phyloP scores from a whole-genome alignment of 805 yeast species.

The Suhomyces canberraensis region DNA sequence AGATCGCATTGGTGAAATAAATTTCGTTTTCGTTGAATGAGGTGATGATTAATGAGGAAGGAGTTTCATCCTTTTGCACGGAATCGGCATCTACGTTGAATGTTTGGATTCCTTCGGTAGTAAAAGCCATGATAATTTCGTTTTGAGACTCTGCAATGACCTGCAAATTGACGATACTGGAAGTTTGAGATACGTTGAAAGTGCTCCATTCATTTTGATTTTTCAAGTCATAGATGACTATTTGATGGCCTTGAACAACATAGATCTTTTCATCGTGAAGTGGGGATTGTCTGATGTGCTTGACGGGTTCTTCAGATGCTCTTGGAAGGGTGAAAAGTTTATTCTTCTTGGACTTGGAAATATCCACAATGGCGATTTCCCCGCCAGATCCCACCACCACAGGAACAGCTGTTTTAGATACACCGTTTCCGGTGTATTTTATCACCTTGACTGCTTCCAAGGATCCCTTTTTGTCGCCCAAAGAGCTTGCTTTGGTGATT shows the following conservation, averaged over 20 bases:
- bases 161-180: slow-evolving; percentile 27
- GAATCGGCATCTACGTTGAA: slow-evolving; percentile 17
- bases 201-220: slow-evolving; percentile 26
- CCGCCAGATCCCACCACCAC: slow-evolving; percentile 14
- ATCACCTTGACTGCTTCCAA: slow-evolving; percentile 5
- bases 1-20: slow-evolving; percentile 27
- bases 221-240: slow-evolving; percentile 32
- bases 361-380: slow-evolving; percentile 27
- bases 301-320: slow-evolving; percentile 28
- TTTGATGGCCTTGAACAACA: slow-evolving; percentile 5
- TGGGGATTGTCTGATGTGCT: slow-evolving; percentile 31
- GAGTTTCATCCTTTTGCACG: slow-evolving; percentile 5
- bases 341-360: slow-evolving; percentile 15
- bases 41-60: slow-evolving; percentile 15
- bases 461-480: slow-evolving; percentile 18
- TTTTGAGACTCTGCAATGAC: slow-evolving; percentile 13
- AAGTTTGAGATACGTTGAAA: slow-evolving; percentile 23
- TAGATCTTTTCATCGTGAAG: slow-evolving; percentile 29
- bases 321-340: slow-evolving; percentile 7
- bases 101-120: slow-evolving; percentile 30
- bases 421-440: slow-evolving; percentile 11
- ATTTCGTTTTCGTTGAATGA: slow-evolving; percentile 10
- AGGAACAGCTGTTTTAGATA: slow-evolving; percentile 11
- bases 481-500: slow-evolving; percentile 15
- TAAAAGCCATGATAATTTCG: slow-evolving; percentile 26